phyloP scores from a whole-genome alignment of 2,329 filamentous ascomycete genomes.

The Beauveria varroae region DNA sequence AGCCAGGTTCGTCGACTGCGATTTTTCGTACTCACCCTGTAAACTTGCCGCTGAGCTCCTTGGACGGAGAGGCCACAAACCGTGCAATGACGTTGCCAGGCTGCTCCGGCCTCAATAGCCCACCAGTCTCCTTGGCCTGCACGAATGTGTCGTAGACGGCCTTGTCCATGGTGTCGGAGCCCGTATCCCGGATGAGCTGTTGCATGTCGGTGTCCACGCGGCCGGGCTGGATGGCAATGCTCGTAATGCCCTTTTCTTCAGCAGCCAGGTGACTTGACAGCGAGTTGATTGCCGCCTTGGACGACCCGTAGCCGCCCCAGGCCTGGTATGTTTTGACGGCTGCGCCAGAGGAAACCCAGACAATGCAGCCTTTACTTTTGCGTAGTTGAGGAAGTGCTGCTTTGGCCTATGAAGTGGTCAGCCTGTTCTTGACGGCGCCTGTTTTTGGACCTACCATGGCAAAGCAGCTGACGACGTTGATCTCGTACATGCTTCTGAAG shows the following conservation, averaged over 20 bases:
- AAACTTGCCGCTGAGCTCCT: constrained; percentile 67
- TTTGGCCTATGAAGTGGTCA: constrained; percentile 47
- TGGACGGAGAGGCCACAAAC: constrained; percentile 58
- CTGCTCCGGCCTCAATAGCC: constrained; percentile 71
- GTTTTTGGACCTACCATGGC: constrained; percentile 54
- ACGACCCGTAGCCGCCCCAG: constrained; percentile 76
- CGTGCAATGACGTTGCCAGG: constrained; percentile 81
- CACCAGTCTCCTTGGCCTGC: constrained; percentile 60
- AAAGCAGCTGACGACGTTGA: constrained; percentile 81
- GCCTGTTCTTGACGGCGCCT: background rate
- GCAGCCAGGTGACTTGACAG: constrained; percentile 62
- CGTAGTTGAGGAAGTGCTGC: constrained; percentile 63
- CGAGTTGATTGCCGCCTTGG: constrained; percentile 79
- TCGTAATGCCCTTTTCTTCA: constrained; percentile 71
- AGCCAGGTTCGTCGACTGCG: constrained; percentile 2
- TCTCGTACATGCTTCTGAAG: constrained; percentile 70
- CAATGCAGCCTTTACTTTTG: constrained; percentile 58
- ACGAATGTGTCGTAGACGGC: constrained; percentile 61
- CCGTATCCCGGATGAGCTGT: constrained; percentile 62
- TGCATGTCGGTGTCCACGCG: constrained; percentile 90
- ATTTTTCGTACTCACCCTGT: constrained; percentile 43
- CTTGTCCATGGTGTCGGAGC: constrained; percentile 40
- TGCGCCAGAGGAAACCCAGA: constrained; percentile 77
- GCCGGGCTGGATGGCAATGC: constrained; percentile 67
- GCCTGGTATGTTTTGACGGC: constrained; percentile 56